A percentile compares a stretch with the other conserved stretches of the same genome.
These are phyloP conservation scores for Malassezia pachydermatis DNA, from an alignment of 1,284 basidiomycete species.

Conservation along the genomic window DNA sequence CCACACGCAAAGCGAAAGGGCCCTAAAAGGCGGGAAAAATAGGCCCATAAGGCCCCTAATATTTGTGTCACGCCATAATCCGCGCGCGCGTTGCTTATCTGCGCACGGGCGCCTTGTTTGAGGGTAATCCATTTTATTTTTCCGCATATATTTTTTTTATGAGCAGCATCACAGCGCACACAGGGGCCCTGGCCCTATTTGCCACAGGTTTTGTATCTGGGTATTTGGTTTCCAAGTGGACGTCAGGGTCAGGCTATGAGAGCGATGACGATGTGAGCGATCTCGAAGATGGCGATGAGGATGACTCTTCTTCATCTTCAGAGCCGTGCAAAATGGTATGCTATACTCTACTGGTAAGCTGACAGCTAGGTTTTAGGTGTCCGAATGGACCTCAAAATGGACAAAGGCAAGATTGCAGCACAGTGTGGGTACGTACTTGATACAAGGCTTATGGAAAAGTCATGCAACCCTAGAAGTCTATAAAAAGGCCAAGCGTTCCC, in stretches of 20 bases:
- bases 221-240: background rate
- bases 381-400: conserved; percentile 46
- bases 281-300: background rate
- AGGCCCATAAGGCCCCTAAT: background rate
- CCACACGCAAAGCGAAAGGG: no score
- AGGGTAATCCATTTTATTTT: background rate
- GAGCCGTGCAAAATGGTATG: conserved; percentile 45
- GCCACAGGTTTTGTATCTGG: background rate
- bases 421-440: conserved; percentile 34
- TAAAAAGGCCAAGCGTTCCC: conserved; percentile 25
- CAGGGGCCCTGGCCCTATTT: background rate
- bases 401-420: conserved; percentile 47
- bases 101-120: conserved; percentile 1
- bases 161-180: no score
- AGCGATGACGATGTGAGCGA: background rate
- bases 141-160: background rate
- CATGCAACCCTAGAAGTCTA: conserved; percentile 44
- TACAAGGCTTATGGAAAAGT: conserved; percentile 7
- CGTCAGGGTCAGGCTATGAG: background rate
- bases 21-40: background rate
- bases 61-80: background rate
- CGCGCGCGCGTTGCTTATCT: background rate
- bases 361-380: conserved; percentile 31
- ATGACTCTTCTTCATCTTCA: background rate
- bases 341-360: background rate